Evolutionary conservation across 2,329 filamentous ascomycete genomes (phyloP), one percentile per base, ranked within the genome.

Genomic region (Teratosphaeria viscida): DNA sequence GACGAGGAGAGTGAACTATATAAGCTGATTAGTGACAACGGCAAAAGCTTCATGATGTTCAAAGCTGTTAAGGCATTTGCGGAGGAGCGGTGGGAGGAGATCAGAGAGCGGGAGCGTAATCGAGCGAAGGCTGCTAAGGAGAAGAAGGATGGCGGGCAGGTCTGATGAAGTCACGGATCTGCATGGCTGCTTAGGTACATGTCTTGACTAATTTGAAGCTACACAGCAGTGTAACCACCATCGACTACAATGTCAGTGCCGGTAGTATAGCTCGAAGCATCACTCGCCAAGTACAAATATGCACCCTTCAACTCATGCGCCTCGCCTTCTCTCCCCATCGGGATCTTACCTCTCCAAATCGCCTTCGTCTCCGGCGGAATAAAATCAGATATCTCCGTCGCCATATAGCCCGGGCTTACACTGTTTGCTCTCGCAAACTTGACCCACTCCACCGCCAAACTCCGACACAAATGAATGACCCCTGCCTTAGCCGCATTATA

Each of bases 221-320:
- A 65, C 6, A 67, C 64, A 39, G 60, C 60, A 53, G 27, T 58
- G 73, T 90, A 90, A 58, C 88, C 88, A 61, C 89, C 89, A 71
- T 94, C 89, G 55, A 92, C 82, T 63, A 89, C 76, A 61, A 94
- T 78, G 59, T 76, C 68, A 66, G 66, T 60, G 0, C 85, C 90
- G 8, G 89, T 95, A 19, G 87, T 90, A 75, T 90, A 95, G 58
- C 85, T 88, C n/a, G 86, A 83, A 3, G 89, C 89, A 73, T 95
- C 89, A 14, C 86, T 89, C 19, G 88, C 87, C 59, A 95, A 78
- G 74, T 91, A 94, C 55, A 95, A 75, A 72, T 88, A 95, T 19
- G 87, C 87, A 23, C 89, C 90, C 77, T 92, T 92, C 66, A 95
- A 79, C 77, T 95, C 90, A 61, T 84, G 82, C 2, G 83, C 78